A percentile compares a stretch with the other conserved stretches of the same genome.
phyloP scores from a whole-genome alignment of 2,329 filamentous ascomycete genomes.

The Epichloe festucae region DNA sequence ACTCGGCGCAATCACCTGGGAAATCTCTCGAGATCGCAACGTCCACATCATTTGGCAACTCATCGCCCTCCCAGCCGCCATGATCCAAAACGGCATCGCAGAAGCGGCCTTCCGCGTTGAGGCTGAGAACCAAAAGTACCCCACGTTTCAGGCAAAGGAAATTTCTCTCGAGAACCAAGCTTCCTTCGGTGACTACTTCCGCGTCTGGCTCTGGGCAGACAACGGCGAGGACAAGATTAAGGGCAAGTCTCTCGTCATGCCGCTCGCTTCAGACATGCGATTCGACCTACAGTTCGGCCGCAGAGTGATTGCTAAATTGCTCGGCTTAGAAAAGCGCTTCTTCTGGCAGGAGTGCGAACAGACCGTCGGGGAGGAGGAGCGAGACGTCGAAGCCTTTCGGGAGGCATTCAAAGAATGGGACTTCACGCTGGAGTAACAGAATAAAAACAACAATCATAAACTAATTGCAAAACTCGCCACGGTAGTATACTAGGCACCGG shows the following conservation, averaged over 20 bases:
- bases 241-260: constrained; percentile 57
- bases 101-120: constrained; percentile 83
- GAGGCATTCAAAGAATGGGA: constrained; percentile 75
- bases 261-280: constrained; percentile 54
- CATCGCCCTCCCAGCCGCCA: constrained; percentile 56
- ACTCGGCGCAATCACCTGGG: constrained; percentile 80
- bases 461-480: no score
- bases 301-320: constrained; percentile 74
- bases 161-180: constrained; percentile 38
- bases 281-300: constrained; percentile 90
- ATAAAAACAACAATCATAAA: no score
- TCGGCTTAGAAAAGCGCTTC: constrained; percentile 64
- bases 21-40: constrained; percentile 69
- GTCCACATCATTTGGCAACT: constrained; percentile 94
- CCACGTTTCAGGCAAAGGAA: constrained; percentile 34
- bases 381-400: constrained; percentile 69
- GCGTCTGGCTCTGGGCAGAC: constrained; percentile 66
- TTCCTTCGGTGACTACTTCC: constrained; percentile 54
- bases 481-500: no score
- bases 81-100: constrained; percentile 60
- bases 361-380: constrained; percentile 61
- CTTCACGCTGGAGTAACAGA: constrained; percentile 43
- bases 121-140: constrained; percentile 58
- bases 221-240: constrained; percentile 40
- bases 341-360: constrained; percentile 81